Percentiles rank a stretch among this genome's conserved stretches.
These are phyloP conservation scores for Cucurbita argyrosperma DNA, from an alignment of 306 rosid genomes.

Conservation along the genomic window DNA sequence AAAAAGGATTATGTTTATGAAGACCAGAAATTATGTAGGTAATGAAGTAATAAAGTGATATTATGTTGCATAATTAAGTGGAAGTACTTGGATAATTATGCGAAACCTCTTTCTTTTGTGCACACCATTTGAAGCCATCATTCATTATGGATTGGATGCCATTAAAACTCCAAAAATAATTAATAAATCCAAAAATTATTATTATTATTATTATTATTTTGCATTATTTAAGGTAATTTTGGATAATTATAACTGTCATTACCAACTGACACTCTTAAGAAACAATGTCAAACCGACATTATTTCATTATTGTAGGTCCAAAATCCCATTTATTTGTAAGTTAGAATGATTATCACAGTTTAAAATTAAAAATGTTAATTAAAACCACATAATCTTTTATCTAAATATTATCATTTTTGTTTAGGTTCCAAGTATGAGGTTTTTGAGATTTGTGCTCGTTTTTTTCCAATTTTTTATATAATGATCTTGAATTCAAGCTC, in stretches of 20 bases:
- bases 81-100: constrained; percentile 1
- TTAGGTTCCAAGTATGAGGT: not conserved
- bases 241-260: constrained; percentile 3
- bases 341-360: not conserved
- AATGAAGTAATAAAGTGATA: not conserved
- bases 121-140: constrained; percentile 6
- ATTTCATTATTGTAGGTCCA: not conserved
- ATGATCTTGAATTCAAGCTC: too few relatives aligned
- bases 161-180: not conserved
- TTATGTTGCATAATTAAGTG: not conserved
- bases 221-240: not conserved
- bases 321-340: not conserved
- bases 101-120: not conserved
- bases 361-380: not conserved
- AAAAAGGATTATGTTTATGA: not conserved
- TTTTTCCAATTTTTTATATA: too few relatives aligned
- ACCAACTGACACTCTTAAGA: not conserved
- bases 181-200: too few relatives aligned
- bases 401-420: not conserved
- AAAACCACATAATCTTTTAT: not conserved
- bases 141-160: not conserved
- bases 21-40: not conserved
- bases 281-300: not conserved
- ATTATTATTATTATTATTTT: too few relatives aligned
- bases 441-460: too few relatives aligned